Conservation (phyloP, 208 protist species). For the Acanthamoeba culbertsoni region DNA sequence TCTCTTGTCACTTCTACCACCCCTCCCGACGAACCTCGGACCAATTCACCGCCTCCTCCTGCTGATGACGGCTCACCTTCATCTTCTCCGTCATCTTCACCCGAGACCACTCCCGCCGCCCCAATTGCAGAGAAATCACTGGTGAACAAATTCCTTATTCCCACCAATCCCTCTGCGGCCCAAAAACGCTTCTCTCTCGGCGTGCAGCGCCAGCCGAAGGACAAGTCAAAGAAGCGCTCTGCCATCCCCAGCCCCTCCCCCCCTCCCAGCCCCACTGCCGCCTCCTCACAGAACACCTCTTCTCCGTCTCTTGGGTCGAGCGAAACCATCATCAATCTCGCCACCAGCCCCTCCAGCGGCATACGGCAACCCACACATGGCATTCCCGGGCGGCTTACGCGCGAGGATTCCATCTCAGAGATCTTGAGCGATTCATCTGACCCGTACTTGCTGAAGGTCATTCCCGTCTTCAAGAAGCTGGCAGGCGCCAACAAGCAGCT, state of each 20-base stretch:
- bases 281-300: neutral
- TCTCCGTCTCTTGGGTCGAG: neutral
- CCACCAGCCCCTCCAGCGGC: neutral
- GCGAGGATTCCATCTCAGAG: constrained; percentile 39
- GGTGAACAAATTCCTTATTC: constrained; percentile 33
- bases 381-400: neutral
- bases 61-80: neutral
- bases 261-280: neutral
- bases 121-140: neutral
- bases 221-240: neutral
- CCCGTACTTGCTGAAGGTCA: constrained; percentile 40
- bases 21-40: neutral
- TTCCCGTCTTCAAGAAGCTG: constrained; percentile 36
- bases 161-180: neutral
- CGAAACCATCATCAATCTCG: neutral
- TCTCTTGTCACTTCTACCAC: neutral
- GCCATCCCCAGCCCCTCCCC: neutral
- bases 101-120: neutral
- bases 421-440: neutral
- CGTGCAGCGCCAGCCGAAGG: neutral
- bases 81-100: neutral
- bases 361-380: neutral
- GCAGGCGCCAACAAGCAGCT: constrained; percentile 48
- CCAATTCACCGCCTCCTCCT: neutral
- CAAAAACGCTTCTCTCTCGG: constrained; percentile 20